Base-by-base conservation (phyloP, 306 rosid genomes). In the Carpinus viminea region DNA sequence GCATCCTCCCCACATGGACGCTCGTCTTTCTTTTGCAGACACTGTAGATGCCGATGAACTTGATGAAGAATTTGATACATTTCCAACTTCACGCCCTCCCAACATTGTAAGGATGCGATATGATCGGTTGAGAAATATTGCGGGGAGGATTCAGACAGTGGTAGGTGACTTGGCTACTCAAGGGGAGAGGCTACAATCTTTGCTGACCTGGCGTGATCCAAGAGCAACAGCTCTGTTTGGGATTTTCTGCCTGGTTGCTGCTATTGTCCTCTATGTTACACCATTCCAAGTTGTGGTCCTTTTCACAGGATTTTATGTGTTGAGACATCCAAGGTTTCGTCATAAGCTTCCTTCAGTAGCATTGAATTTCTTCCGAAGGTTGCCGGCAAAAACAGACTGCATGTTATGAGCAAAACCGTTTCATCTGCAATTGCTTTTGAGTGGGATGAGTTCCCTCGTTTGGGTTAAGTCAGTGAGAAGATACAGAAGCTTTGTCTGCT, bases 1-100 rank as follows among this genome's bases (percentile, higher is more conserved):
- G 84, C 97, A 94, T 76, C 98, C 98, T 78, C 98, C 98, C 79
- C 97, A 94, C 93, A 94, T 94, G 98, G 98, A 94, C 93, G 92
- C 97, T 28, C 90, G 97, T 1, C 95, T 94, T 78, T 94, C 98
- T 1, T 93, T 91, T 0, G 98, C 98, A 0, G 97, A 94, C 78
- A 83, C 90, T 56, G 97, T 90, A 0, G 91, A 94, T 83, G 93
- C 98, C 1, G 98, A 94, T 62, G 98, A 94, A 74, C 90, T 91
- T 0, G 98, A 92, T 17, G 98, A 94, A 82, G 98, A 94, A 74
- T 94, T 94, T 24, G 98, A 94, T 83, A 87, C 98, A 3, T 94
- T 94, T 80, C 98, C 98, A 4, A 89, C 97, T 28, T 81, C 92
- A 0, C 88, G 90, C 36, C 93, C 91, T 38, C 78, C 92, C 0